phyloP scores from a whole-genome alignment of 805 yeast genomes.

The Starmerella potacharoeniae region DNA sequence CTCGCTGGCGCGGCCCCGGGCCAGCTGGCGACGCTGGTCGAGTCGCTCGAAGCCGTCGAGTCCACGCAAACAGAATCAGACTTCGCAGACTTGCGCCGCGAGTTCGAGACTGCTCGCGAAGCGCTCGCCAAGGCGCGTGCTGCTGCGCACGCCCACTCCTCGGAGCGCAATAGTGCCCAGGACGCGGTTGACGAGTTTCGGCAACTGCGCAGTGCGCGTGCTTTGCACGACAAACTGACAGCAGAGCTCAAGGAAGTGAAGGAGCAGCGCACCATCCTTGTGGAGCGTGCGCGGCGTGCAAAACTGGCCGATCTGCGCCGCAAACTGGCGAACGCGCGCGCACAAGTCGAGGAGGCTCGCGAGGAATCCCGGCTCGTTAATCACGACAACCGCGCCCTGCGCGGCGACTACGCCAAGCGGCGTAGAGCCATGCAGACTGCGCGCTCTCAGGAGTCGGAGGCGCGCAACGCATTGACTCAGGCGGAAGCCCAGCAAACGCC shows the following conservation, averaged over 20 bases:
- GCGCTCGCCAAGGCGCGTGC: constrained; percentile 48
- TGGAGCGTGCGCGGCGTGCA: constrained; percentile 6
- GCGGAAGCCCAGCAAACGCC: constrained; percentile 12
- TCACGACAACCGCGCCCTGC: constrained; percentile 7
- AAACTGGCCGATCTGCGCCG: constrained; percentile 3
- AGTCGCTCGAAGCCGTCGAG: constrained; percentile 44
- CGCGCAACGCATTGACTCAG: constrained; percentile 5
- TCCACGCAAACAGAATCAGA: constrained; percentile 51
- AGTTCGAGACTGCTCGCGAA: constrained; percentile 54
- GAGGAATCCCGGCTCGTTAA: constrained; percentile 7
- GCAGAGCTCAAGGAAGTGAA: constrained; percentile 9
- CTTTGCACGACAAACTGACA: constrained; percentile 22
- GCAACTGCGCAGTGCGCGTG: constrained; percentile 46
- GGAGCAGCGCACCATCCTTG: constrained; percentile 6
- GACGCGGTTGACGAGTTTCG: constrained; percentile 41
- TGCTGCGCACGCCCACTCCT: constrained; percentile 49
- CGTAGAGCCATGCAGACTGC: constrained; percentile 14
- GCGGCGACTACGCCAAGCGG: constrained; percentile 18
- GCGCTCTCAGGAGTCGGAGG: constrained; percentile 13
- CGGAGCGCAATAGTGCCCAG: constrained; percentile 64
- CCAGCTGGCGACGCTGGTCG: constrained; percentile 64
- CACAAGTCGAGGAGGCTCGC: neutral
- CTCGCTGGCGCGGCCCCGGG: constrained; percentile 77
- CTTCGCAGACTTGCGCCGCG: constrained; percentile 43
- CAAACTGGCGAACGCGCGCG: constrained; percentile 7